These are phyloP conservation scores for Trichoderma atrobrunneum DNA, from an alignment of 2,329 filamentous ascomycete genomes.

Conservation along the genomic window DNA sequence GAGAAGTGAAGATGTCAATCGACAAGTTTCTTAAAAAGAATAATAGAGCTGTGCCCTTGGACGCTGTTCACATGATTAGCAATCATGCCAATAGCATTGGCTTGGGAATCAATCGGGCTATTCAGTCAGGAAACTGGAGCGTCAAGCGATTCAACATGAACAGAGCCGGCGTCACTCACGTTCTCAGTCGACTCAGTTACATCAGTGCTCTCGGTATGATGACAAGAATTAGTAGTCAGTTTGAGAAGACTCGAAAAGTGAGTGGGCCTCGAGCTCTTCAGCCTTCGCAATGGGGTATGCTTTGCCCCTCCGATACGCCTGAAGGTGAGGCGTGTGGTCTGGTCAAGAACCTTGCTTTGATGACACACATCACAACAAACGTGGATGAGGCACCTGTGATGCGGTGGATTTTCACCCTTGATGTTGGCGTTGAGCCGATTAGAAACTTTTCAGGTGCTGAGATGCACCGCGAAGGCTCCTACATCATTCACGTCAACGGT, in stretches of 20 bases:
- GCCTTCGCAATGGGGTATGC: slow-evolving; percentile 96
- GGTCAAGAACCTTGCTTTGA: slow-evolving; percentile 95
- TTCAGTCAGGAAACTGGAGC: slow-evolving; percentile 97
- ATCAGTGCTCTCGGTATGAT: slow-evolving; percentile 98
- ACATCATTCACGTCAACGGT: slow-evolving; percentile 92
- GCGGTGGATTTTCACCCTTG: slow-evolving; percentile 80
- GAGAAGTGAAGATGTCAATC: slow-evolving; percentile 85
- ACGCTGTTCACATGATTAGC: slow-evolving; percentile 79
- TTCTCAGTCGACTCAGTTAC: slow-evolving; percentile 91
- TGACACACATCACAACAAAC: slow-evolving; percentile 98
- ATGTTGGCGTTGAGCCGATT: slow-evolving; percentile 77
- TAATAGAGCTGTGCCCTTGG: slow-evolving; percentile 82
- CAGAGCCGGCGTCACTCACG: slow-evolving; percentile 91
- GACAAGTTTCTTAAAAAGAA: slow-evolving; percentile 96
- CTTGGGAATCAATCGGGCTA: slow-evolving; percentile 88
- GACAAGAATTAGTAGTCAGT: slow-evolving; percentile 97
- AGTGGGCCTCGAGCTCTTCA: slow-evolving; percentile 93
- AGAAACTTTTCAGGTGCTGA: slow-evolving; percentile 72
- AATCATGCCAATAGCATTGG: slow-evolving; percentile 86
- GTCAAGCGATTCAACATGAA: slow-evolving; percentile 99
- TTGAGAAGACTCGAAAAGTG: slow-evolving; percentile 97
- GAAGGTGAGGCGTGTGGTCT: slow-evolving; percentile 98
- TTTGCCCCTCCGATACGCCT: slow-evolving; percentile 94
- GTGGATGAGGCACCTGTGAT: slow-evolving; percentile 89
- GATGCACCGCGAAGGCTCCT: slow-evolving; percentile 79